Evolutionary conservation across 164 flowering plant species (phyloP), one percentile per base, ranked within the genome.

Genomic region (Santalum album): DNA sequence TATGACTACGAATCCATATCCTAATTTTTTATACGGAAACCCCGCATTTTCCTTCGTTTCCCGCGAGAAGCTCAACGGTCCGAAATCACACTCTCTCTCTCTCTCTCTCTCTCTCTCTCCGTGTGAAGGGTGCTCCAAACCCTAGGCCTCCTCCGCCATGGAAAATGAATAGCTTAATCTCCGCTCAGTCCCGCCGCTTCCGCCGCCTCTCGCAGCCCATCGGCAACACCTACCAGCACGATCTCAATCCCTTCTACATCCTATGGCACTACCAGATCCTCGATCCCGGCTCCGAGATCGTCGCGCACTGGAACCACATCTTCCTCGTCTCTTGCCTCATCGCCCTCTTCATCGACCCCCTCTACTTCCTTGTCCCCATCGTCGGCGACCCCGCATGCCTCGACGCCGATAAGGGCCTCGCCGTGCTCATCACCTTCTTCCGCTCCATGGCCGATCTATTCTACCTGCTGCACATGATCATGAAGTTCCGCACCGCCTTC

Each of bases 281-380:
- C 52, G 87, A 84, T 25, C 98, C 98, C 3, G 78, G 77, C 65
- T 68, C 86, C 82, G 78, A 75, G 26, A 46, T 83, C 20, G 81
- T 92, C 34, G 60, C 77, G n/a, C 62, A 49, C 29, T 92, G 98
- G 98, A 86, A 92, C 78, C 82, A 72, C 56, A 27, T 81, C 2
- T 92, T 92, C 70, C 74, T 92, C 1, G 22, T 79, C 51, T 70
- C 80, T 14, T 81, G 81, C 68, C 46, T 92, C 44, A 18, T 83
- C 23, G 79, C 96, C 0, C 85, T 92, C 60, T 84, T 83, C 77
- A 67, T 92, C 61, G 98, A 92, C 45, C 96, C 98, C 0, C 81
- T 92, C 26, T 92, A 84, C 64, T 84, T 89, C 63, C 83, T 55
- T 64, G 69, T 84, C 29, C 87, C 95, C 21, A 51, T 26, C 9